These are phyloP conservation scores for Zelonia costaricensis DNA, from an alignment of 208 protist species.

Conservation along the genomic window DNA sequence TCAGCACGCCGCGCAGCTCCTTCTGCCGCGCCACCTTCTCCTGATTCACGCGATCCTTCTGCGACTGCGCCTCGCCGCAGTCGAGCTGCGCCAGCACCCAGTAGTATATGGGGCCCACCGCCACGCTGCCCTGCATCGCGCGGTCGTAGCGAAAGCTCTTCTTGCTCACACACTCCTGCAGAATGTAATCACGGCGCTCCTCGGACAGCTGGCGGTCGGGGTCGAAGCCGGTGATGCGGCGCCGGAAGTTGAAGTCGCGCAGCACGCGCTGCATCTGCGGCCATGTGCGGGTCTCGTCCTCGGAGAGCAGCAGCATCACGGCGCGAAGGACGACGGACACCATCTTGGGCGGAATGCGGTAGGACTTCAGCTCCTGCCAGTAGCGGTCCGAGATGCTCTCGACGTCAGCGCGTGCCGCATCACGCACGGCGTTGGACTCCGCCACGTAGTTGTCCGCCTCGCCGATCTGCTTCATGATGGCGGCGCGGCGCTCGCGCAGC, in stretches of 20 bases:
- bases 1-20: constrained; percentile 69
- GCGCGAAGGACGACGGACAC: constrained; percentile 76
- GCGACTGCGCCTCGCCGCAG: constrained; percentile 61
- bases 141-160: constrained; percentile 83
- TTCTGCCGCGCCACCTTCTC: constrained; percentile 54
- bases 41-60: constrained; percentile 55
- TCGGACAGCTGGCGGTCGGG: constrained; percentile 67
- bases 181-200: constrained; percentile 80
- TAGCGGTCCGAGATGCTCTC: constrained; percentile 74
- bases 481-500: constrained; percentile 54
- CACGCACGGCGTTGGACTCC: constrained; percentile 58
- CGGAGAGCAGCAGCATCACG: constrained; percentile 85
- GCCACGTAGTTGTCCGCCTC: constrained; percentile 64
- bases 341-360: constrained; percentile 81
- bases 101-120: constrained; percentile 89
- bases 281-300: constrained; percentile 80
- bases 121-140: constrained; percentile 73
- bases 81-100: constrained; percentile 89
- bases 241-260: constrained; percentile 74
- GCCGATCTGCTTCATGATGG: constrained; percentile 57
- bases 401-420: constrained; percentile 70
- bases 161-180: constrained; percentile 85
- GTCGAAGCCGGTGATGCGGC: constrained; percentile 70
- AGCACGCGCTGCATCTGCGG: constrained; percentile 82
- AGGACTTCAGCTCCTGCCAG: constrained; percentile 91